phyloP scores from a whole-genome alignment of 306 rosid genomes.

The Biancaea sappan region DNA sequence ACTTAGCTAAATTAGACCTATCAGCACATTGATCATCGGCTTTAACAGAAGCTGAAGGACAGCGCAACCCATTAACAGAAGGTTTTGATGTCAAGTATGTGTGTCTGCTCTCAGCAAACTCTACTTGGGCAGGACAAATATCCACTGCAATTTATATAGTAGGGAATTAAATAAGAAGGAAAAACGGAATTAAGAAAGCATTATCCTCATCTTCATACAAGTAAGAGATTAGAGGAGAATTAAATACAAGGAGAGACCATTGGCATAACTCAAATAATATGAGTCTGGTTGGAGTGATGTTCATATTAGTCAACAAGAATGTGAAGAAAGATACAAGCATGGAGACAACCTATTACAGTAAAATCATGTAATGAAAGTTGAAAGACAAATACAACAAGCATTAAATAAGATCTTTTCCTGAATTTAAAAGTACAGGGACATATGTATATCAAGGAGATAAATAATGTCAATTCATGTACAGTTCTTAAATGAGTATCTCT shows the following conservation, averaged over 20 bases:
- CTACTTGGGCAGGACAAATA: conserved; percentile 32
- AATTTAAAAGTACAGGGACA: conserved; percentile 12
- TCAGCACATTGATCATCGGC: conserved; percentile 41
- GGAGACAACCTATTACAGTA: neutral
- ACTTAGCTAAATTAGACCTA: conserved; percentile 49
- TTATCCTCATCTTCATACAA: neutral
- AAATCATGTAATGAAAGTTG: neutral
- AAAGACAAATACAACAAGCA: conserved; percentile 22
- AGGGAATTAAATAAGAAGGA: conserved; percentile 28
- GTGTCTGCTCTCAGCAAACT: conserved; percentile 37
- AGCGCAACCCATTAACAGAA: conserved; percentile 35
- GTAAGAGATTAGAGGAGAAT: conserved; percentile 5
- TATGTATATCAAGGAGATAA: conserved; percentile 14
- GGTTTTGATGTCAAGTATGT: conserved; percentile 37
- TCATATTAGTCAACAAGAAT: neutral
- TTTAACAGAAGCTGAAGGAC: conserved; percentile 41
- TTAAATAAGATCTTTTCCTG: neutral
- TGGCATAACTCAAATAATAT: neutral
- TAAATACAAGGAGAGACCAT: neutral
- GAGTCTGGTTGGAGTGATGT: neutral
- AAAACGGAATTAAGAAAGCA: conserved; percentile 23
- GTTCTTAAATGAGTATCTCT: neutral
- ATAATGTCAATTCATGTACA: neutral
- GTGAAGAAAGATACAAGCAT: neutral
- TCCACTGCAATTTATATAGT: conserved; percentile 40